Conservation (phyloP, 441 rosid species). For the Gossypium trilobum region DNA sequence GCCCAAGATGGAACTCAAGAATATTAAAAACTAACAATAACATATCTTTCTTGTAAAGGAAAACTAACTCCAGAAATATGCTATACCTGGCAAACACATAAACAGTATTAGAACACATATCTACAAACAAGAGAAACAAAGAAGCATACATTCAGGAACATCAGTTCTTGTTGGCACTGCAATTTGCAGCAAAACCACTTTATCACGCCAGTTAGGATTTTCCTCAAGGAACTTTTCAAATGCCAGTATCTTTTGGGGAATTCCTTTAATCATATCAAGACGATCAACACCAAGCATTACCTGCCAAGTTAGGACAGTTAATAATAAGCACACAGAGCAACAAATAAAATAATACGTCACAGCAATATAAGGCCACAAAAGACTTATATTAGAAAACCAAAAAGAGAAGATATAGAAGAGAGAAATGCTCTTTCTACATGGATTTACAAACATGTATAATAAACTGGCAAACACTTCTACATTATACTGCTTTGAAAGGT, state of each 20-base stretch:
- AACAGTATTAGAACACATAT: not conserved
- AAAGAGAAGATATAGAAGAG: not conserved
- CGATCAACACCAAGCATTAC: constrained; percentile 98
- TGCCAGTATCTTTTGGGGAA: constrained; percentile 96
- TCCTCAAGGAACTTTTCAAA: constrained; percentile 99
- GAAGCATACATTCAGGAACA: constrained; percentile 88
- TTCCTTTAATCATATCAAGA: constrained; percentile 98
- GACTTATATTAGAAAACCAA: not conserved
- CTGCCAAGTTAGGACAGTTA: constrained; percentile 32
- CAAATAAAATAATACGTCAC: constrained; percentile 12
- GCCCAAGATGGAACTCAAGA: not conserved
- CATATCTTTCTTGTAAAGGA: not conserved
- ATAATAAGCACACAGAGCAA: not conserved
- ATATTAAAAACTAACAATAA: not conserved
- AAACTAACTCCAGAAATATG: constrained; percentile 9
- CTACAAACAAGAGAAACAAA: constrained; percentile 17
- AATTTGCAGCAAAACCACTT: constrained; percentile 94
- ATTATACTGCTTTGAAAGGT: not conserved
- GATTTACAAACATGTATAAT: not conserved
- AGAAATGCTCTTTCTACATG: constrained; percentile 3
- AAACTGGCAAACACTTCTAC: not conserved
- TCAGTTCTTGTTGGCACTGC: constrained; percentile 99
- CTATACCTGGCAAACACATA: not conserved
- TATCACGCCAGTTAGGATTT: constrained; percentile 78
- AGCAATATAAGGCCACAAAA: not conserved